Percentiles rank a stretch among this genome's conserved stretches.
These are phyloP conservation scores for Eucalyptus decipiens DNA, from an alignment of 345 rosid species.

Conservation along the genomic window DNA sequence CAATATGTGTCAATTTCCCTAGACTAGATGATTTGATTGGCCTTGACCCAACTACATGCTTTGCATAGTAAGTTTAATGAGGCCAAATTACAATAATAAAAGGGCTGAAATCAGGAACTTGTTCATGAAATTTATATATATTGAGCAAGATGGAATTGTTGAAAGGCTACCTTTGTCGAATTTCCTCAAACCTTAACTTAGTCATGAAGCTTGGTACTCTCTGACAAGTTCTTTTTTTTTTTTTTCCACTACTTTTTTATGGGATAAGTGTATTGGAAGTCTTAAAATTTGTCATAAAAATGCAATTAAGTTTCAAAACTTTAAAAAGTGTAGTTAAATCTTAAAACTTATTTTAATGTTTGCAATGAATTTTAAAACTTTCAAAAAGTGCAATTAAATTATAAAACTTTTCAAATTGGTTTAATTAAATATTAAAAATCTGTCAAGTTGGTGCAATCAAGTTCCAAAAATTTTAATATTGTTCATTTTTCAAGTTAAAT, in stretches of 20 bases:
- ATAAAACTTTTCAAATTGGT: fast-evolving
- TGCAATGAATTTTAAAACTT: no score
- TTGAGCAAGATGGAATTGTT: neutral
- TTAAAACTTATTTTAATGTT: fast-evolving
- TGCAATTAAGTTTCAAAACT: fast-evolving
- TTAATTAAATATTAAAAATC: no score
- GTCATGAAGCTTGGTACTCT: neutral
- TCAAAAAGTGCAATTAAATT: no score
- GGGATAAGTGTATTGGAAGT: no score
- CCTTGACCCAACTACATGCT: neutral
- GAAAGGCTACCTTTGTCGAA: neutral
- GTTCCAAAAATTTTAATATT: fast-evolving
- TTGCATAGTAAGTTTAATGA: neutral
- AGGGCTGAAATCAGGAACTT: neutral
- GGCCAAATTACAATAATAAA: neutral
- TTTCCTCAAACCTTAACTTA: neutral
- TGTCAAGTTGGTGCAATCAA: fast-evolving
- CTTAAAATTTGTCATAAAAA: neutral
- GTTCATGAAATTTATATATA: neutral
- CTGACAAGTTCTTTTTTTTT: neutral
- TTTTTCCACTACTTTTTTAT: neutral
- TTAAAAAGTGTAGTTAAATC: no score
- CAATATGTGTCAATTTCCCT: neutral
- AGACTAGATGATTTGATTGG: neutral
- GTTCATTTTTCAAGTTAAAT: neutral